These are phyloP conservation scores for Beauveria sp. DNA, from an alignment of 2,329 filamentous ascomycete species.

Conservation along the genomic window DNA sequence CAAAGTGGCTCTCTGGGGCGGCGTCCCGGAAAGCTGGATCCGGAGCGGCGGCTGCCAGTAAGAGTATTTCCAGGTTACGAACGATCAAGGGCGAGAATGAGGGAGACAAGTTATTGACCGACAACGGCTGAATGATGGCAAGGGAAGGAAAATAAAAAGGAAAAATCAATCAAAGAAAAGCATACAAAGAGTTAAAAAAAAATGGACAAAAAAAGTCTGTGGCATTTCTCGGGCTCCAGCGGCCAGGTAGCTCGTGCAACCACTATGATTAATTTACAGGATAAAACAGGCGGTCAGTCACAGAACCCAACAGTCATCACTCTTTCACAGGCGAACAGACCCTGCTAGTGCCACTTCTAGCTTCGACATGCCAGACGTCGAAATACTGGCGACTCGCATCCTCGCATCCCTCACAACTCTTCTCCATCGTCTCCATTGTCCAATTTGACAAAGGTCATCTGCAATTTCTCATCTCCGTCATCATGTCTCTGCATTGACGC, in stretches of 20 bases:
- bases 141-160: neutral
- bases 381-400: neutral
- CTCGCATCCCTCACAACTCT: neutral
- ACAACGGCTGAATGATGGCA: too few relatives aligned
- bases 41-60: neutral
- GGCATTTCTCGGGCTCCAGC: neutral
- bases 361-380: neutral
- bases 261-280: too few relatives aligned
- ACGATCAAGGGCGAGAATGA: neutral
- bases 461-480: neutral
- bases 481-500: constrained; percentile 2
- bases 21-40: neutral
- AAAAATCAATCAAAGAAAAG: neutral
- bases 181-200: neutral
- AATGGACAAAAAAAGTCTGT: neutral
- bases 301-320: too few relatives aligned
- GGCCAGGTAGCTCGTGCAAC: neutral
- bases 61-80: neutral
- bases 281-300: neutral
- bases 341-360: neutral
- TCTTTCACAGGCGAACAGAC: neutral
- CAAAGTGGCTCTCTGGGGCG: neutral
- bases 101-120: neutral
- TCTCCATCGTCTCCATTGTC: neutral
- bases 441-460: neutral